phyloP scores from a whole-genome alignment of 345 rosid genomes.

The Aquilaria sinensis region DNA sequence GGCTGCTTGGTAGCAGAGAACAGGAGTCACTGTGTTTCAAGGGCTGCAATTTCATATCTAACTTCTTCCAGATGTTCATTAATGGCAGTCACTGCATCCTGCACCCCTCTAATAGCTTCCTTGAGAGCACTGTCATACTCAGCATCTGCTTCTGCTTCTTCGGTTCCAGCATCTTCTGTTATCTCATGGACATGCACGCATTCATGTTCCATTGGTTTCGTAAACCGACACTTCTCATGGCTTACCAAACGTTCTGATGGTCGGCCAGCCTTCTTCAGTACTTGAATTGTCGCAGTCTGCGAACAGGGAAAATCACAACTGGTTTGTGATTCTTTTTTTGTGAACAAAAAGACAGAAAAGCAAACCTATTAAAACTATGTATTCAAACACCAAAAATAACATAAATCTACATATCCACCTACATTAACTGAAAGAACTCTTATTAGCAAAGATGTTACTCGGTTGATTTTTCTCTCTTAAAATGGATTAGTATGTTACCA shows the following conservation, averaged over 20 bases:
- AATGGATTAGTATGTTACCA: no score
- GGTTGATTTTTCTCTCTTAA: no score
- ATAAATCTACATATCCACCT: no score
- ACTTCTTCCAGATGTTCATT: conserved; percentile 81
- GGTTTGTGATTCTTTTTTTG: not conserved
- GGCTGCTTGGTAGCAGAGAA: no score
- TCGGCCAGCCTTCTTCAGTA: conserved; percentile 78
- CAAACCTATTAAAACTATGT: no score
- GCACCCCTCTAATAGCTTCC: conserved; percentile 86
- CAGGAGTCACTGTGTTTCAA: conserved; percentile 32
- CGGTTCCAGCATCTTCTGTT: conserved; percentile 79
- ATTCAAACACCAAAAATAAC: no score
- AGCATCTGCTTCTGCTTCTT: conserved; percentile 88
- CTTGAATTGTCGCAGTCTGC: conserved; percentile 81
- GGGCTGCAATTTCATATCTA: conserved; percentile 69
- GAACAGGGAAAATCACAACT: no score
- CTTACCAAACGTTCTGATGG: conserved; percentile 73
- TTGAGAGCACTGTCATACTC: conserved; percentile 75
- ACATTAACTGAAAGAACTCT: no score
- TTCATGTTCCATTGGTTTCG: conserved; percentile 65
- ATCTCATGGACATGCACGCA: conserved; percentile 84
- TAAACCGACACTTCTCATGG: conserved; percentile 69
- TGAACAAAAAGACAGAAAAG: not conserved
- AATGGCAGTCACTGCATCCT: conserved; percentile 74
- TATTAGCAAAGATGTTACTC: no score